Base-by-base conservation (phyloP, 257 asterid species). In the Nicotiana knightiana region DNA sequence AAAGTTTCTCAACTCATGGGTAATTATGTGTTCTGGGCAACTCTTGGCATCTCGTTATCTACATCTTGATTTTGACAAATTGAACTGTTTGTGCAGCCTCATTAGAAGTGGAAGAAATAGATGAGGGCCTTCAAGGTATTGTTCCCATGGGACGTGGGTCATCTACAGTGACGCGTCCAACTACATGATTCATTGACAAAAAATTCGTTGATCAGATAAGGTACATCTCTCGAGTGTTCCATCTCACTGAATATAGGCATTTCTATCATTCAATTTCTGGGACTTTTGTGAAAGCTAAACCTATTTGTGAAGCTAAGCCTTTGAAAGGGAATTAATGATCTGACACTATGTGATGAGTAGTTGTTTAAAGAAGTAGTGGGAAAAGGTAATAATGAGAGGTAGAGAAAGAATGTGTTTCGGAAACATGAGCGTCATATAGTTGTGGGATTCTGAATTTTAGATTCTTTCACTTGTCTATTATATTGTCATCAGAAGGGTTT, bases 141-240 rank as follows among this genome's bases (percentile, higher is more conserved):
- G 81, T 93, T 85, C 99, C 98, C 24, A 84, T 89, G 86, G 98
- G 99, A 28, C 91, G 99, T 75, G 98, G 99, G n/a, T 91, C 99
- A 26, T 93, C 99, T 79, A 93, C 97, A 3, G 85, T 92, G 93
- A 96, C 98, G 33, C 94, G 96, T 67, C 99, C 99, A 77, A 96
- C 99, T 62, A 92, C 93, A 82, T 93, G 87, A 95, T 13, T 43
- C 28, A 51, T 75, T 26, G 54, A 46, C 12, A 63, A 43, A 48
- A 30, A 66, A 53, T 30, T 51, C 33, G 5, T 66, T 81, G 55
- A 30, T 80, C 73, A 33, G 61, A 32, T 66, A 16, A 65, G 83
- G 83, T 81, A 7, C 33, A 70, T 17, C 33, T 81, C 77, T 18
- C 6, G 28, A 51, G 26, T 51, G 39, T 28, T 75, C 16, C 43